Evolutionary conservation across 345 rosid genomes (phyloP).

Genomic region (Boechera stricta): DNA sequence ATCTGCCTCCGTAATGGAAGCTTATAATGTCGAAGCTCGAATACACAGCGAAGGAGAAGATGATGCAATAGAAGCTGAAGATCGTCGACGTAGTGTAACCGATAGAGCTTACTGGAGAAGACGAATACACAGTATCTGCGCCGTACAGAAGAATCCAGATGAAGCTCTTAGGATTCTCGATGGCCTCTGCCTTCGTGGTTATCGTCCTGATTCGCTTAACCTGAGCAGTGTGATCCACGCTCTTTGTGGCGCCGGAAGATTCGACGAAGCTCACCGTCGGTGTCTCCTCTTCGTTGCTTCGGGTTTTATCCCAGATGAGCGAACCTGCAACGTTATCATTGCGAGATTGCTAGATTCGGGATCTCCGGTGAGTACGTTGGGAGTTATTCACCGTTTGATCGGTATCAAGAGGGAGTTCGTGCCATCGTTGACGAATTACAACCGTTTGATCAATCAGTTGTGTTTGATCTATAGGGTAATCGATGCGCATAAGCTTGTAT

Average conservation of each 20-base stretch:
- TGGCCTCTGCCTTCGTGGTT: constrained; percentile 57
- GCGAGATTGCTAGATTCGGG: constrained; percentile 70
- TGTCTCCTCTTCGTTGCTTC: constrained; percentile 55
- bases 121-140: constrained; percentile 62
- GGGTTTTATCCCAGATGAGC: constrained; percentile 64
- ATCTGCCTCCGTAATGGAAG: neutral
- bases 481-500: constrained; percentile 63
- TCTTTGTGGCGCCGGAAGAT: constrained; percentile 66
- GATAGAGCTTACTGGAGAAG: constrained; percentile 62
- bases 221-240: constrained; percentile 73
- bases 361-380: constrained; percentile 53
- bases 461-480: constrained; percentile 51
- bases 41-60: constrained; percentile 22
- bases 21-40: constrained; percentile 10
- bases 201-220: constrained; percentile 63
- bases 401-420: constrained; percentile 63
- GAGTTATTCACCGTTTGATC: constrained; percentile 54
- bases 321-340: constrained; percentile 70
- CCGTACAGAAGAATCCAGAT: constrained; percentile 49
- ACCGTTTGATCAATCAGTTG: constrained; percentile 73
- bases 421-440: constrained; percentile 71
- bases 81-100: constrained; percentile 47
- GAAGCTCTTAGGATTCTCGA: constrained; percentile 61
- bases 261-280: constrained; percentile 68
- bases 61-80: constrained; percentile 38